These are phyloP conservation scores for Globisporangium abappressorium DNA, from an alignment of 352 stramenopile genomes.

Conservation along the genomic window DNA sequence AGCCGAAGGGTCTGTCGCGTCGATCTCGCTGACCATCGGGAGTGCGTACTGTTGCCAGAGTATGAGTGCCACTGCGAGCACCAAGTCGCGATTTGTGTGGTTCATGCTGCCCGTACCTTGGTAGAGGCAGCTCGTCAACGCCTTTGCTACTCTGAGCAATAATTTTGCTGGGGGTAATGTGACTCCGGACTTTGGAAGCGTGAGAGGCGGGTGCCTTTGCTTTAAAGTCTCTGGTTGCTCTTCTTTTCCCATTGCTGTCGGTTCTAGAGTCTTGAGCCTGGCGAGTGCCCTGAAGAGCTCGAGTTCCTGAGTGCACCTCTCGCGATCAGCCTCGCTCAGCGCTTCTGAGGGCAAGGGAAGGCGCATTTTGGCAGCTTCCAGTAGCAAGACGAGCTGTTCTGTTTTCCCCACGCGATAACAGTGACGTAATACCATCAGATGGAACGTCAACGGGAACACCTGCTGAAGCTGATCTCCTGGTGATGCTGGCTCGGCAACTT, in stretches of 20 bases:
- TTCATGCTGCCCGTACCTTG: constrained; percentile 21
- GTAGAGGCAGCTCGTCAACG: constrained; percentile 28
- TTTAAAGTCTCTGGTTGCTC: not conserved
- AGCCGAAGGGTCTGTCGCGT: constrained; percentile 20
- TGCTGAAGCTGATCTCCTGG: not conserved
- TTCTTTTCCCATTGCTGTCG: not conserved
- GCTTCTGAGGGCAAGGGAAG: constrained; percentile 4
- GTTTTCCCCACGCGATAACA: constrained; percentile 26
- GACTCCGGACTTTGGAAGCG: not conserved
- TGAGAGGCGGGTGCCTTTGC: not conserved
- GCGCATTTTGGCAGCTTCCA: constrained; percentile 21
- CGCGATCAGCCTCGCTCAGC: constrained; percentile 4
- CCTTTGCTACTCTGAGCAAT: constrained; percentile 13
- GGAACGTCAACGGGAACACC: constrained; percentile 33
- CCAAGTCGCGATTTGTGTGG: constrained; percentile 29
- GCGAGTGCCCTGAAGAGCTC: constrained; percentile 27
- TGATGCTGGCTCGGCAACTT: not conserved
- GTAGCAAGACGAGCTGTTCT: constrained; percentile 20
- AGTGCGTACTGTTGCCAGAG: constrained; percentile 38
- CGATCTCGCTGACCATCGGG: constrained; percentile 33
- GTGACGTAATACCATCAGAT: constrained; percentile 27
- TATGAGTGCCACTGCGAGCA: constrained; percentile 29
- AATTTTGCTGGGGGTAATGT: not conserved
- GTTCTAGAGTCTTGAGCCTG: not conserved
- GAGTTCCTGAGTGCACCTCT: constrained; percentile 20